Percentiles rank a stretch among this genome's conserved stretches.
phyloP scores from a whole-genome alignment of 2,329 filamentous ascomycete genomes.

The Aspergillus brasiliensis region DNA sequence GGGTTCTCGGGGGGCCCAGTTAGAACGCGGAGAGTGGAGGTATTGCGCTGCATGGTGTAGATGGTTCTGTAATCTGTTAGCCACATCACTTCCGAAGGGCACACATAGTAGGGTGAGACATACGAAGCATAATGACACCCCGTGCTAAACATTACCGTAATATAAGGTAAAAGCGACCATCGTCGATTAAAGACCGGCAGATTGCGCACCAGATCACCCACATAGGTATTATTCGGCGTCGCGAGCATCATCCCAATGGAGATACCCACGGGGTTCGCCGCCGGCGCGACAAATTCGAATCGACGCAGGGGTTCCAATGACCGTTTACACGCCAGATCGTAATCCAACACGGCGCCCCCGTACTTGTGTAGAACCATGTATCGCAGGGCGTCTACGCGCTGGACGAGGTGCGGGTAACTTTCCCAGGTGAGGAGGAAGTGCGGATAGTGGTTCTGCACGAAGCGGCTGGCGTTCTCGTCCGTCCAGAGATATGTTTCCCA shows the following conservation, averaged over 20 bases:
- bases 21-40: constrained; percentile 40
- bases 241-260: constrained; percentile 49
- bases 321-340: constrained; percentile 44
- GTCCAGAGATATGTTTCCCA: constrained; percentile 22
- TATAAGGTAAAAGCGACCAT: constrained; percentile 46
- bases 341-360: constrained; percentile 33
- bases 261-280: constrained; percentile 45
- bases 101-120: constrained; percentile 3
- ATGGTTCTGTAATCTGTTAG: constrained; percentile 30
- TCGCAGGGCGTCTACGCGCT: constrained; percentile 26
- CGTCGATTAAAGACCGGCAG: constrained; percentile 39
- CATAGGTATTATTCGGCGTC: constrained; percentile 36
- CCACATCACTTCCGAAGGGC: background rate
- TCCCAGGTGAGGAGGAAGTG: constrained; percentile 21
- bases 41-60: constrained; percentile 39
- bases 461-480: constrained; percentile 14
- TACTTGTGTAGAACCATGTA: constrained; percentile 26
- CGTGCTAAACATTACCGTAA: constrained; percentile 49
- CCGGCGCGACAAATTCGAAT: constrained; percentile 47
- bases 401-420: constrained; percentile 21
- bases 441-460: constrained; percentile 21
- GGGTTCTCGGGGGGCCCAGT: constrained; percentile 31
- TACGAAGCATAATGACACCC: constrained; percentile 48
- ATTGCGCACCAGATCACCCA: constrained; percentile 37
- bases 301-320: constrained; percentile 43